These are phyloP conservation scores for Boletus subparvulus DNA, from an alignment of 768 basidiomycete species.

Conservation along the genomic window DNA sequence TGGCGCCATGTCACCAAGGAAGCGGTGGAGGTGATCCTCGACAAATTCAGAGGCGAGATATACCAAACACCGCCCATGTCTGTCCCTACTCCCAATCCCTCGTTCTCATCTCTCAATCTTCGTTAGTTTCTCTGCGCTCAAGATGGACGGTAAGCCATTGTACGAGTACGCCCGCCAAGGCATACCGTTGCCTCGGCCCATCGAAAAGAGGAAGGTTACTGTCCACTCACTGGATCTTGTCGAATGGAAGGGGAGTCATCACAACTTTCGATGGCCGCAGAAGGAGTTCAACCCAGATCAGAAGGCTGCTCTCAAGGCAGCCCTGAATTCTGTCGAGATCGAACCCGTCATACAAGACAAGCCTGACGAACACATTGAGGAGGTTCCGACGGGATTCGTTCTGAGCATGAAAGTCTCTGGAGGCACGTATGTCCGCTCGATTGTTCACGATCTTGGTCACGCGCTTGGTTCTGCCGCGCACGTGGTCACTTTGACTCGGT, in stretches of 20 bases:
- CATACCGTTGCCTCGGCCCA: conserved; percentile 90
- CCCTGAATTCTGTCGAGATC: conserved; percentile 53
- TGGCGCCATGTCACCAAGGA: conserved; percentile 85
- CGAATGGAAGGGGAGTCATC: conserved; percentile 76
- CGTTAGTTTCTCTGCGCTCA: conserved; percentile 90
- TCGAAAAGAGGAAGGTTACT: conserved; percentile 80
- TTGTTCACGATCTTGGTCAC: conserved; percentile 90
- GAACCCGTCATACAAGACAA: conserved; percentile 37
- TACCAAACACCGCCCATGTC: conserved; percentile 92
- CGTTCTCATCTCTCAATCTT: conserved; percentile 5
- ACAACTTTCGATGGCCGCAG: conserved; percentile 74
- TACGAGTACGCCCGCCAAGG: conserved; percentile 95
- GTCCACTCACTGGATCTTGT: conserved; percentile 79
- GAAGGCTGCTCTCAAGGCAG: conserved; percentile 63
- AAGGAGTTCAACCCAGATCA: conserved; percentile 68
- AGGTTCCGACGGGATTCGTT: conserved; percentile 72
- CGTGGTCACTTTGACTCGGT: conserved; percentile 86
- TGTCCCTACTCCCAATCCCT: conserved; percentile 14
- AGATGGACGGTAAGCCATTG: conserved; percentile 95
- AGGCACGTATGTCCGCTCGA: conserved; percentile 95
- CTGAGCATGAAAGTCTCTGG: conserved; percentile 92
- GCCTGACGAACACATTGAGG: conserved; percentile 34
- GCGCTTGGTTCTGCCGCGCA: conserved; percentile 86
- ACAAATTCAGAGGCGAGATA: conserved; percentile 82
- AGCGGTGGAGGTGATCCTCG: conserved; percentile 65